Conservation (phyloP, 352 stramenopile species). For the Aphanomyces cochlioides region DNA sequence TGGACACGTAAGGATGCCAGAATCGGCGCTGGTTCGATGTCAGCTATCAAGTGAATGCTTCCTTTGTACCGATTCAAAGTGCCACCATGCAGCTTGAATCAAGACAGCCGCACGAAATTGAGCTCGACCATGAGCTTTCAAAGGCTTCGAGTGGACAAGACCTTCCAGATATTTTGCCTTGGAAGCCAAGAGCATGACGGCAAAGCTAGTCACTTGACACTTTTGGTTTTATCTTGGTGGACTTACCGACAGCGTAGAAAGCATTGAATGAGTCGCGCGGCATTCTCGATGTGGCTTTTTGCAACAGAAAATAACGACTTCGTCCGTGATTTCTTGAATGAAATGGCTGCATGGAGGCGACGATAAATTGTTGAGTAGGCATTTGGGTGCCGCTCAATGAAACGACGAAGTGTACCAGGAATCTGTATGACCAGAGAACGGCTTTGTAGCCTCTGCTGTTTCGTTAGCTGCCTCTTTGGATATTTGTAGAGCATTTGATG, state of each 20-base stretch:
- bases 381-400: not conserved
- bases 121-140: not conserved
- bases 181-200: constrained; percentile 7
- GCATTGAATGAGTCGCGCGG: constrained; percentile 16
- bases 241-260: constrained; percentile 10
- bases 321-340: not conserved
- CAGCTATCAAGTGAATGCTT: no score
- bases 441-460: not conserved
- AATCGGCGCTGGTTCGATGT: not conserved
- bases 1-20: constrained; percentile 1
- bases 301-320: not conserved
- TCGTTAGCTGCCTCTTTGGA: not conserved
- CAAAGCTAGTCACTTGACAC: not conserved
- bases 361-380: not conserved
- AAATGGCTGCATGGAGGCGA: not conserved
- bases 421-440: not conserved
- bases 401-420: not conserved
- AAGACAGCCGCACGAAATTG: not conserved
- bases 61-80: no score
- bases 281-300: constrained; percentile 1
- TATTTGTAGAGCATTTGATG: not conserved
- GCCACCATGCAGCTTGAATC: constrained; percentile 10
- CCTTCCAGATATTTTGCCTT: constrained; percentile 17
- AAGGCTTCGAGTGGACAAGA: constrained; percentile 2
- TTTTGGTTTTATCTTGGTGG: not conserved